Conservation (phyloP, 1,139 yeast genomes). For the Sugiyamaella japonica region DNA sequence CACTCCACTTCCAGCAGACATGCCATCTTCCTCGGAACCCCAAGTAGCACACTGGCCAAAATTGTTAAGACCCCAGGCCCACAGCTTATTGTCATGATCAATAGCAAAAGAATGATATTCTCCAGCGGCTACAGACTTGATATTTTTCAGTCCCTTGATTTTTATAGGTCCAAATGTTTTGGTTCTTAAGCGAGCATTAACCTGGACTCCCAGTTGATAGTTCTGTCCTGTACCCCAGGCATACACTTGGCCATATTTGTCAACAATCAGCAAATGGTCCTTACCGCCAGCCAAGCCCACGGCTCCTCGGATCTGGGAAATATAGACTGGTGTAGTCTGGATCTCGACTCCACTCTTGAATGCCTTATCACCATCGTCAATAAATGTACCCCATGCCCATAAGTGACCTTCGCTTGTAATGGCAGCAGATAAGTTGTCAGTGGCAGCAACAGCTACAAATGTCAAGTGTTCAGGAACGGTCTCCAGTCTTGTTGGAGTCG, state of each 20-base stretch:
- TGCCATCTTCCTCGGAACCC: slow-evolving; percentile 68
- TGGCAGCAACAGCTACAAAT: slow-evolving; percentile 84
- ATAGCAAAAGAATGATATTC: slow-evolving; percentile 96
- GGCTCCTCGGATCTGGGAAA: slow-evolving; percentile 62
- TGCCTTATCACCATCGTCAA: slow-evolving; percentile 88
- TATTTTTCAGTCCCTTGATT: slow-evolving; percentile 54
- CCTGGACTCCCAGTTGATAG: slow-evolving; percentile 75
- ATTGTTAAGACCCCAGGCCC: slow-evolving; percentile 94
- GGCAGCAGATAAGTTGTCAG: slow-evolving; percentile 86
- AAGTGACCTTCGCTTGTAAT: slow-evolving; percentile 80
- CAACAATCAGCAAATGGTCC: slow-evolving; percentile 85
- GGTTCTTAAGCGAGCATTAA: slow-evolving; percentile 36
- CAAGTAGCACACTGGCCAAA: slow-evolving; percentile 89
- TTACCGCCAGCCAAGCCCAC: slow-evolving; percentile 92
- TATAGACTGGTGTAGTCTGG: slow-evolving; percentile 67
- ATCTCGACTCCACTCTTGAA: slow-evolving; percentile 64
- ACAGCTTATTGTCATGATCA: slow-evolving; percentile 66
- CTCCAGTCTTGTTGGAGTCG: slow-evolving; percentile 80
- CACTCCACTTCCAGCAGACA: slow-evolving; percentile 74
- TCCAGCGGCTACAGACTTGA: slow-evolving; percentile 84
- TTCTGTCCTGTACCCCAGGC: slow-evolving; percentile 99
- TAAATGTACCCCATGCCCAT: slow-evolving; percentile 96
- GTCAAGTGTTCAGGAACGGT: slow-evolving; percentile 57
- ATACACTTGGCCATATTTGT: slow-evolving; percentile 78
- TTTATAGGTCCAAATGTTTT: slow-evolving; percentile 39